These are phyloP conservation scores for Rhododendron ferrugineum DNA, from an alignment of 148 eudicot genomes.

Conservation along the genomic window DNA sequence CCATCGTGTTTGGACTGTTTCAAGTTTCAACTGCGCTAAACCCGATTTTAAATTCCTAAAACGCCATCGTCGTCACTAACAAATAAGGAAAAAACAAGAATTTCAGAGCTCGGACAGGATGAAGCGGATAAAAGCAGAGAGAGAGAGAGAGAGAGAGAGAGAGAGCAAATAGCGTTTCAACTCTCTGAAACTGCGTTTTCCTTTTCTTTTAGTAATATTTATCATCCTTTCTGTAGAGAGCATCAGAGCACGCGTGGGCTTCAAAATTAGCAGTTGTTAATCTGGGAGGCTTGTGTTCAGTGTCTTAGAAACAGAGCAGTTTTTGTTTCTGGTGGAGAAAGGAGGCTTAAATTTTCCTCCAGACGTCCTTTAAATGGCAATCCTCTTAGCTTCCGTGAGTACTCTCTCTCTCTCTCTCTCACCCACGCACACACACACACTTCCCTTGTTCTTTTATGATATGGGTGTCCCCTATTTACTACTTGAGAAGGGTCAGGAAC, in stretches of 20 bases:
- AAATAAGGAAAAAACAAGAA: not conserved
- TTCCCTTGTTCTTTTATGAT: not conserved
- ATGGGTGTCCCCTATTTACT: not conserved
- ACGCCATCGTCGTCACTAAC: not conserved
- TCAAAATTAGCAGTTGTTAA: constrained; percentile 4
- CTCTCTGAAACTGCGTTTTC: not conserved
- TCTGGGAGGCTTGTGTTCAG: not conserved
- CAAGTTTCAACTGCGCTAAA: too few species aligned
- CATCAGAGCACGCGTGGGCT: not conserved
- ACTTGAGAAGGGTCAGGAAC: not conserved
- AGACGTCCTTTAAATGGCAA: not conserved
- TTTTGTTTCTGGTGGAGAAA: not conserved
- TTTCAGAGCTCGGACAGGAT: not conserved
- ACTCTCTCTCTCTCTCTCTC: not conserved
- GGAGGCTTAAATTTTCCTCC: not conserved
- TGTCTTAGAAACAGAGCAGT: not conserved
- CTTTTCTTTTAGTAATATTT: not conserved
- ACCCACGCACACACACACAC: not conserved
- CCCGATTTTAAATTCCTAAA: too few species aligned
- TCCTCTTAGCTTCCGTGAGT: constrained; percentile 10
- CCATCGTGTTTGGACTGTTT: too few species aligned
- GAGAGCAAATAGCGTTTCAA: not conserved
- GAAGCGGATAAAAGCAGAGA: not conserved
- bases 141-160: constrained; percentile 8
- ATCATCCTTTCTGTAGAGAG: not conserved